Conservation (phyloP, 2,329 filamentous ascomycete genomes). For the Trichoderma sp. region DNA sequence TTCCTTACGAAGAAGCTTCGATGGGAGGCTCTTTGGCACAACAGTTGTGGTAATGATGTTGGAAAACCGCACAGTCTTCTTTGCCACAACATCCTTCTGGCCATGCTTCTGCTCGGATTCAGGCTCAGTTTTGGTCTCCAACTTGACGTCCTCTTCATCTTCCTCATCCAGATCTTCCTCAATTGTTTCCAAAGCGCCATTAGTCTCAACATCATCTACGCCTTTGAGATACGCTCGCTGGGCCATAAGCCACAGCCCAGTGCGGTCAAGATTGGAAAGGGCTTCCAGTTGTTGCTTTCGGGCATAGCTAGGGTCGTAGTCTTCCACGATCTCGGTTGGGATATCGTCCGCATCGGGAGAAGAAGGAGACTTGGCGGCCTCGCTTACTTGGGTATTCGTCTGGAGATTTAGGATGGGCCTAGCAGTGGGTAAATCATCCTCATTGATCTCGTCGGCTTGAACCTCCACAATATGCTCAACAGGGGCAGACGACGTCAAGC, state of each 20-base stretch:
- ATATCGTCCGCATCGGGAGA: slow-evolving; percentile 54
- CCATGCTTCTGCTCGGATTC: slow-evolving; percentile 24
- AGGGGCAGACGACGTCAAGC: slow-evolving; percentile 41
- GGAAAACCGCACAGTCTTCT: slow-evolving; percentile 77
- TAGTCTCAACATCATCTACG: slow-evolving; percentile 49
- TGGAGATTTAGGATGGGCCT: slow-evolving; percentile 43
- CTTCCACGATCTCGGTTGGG: slow-evolving; percentile 62
- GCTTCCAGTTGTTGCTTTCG: slow-evolving; percentile 69
- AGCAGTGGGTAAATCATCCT: slow-evolving; percentile 66
- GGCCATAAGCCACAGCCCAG: slow-evolving; percentile 79
- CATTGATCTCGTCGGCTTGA: slow-evolving; percentile 42
- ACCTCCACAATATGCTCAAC: slow-evolving; percentile 68
- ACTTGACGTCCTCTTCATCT: slow-evolving; percentile 23
- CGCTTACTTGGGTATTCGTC: slow-evolving; percentile 32
- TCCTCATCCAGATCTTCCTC: slow-evolving; percentile 27
- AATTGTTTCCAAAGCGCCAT: slow-evolving; percentile 38
- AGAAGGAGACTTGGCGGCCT: slow-evolving; percentile 33
- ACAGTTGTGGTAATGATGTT: slow-evolving; percentile 47
- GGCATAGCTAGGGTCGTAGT: slow-evolving; percentile 74
- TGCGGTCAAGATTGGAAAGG: slow-evolving; percentile 75
- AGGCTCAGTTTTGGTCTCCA: slow-evolving; percentile 27
- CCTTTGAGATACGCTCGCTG: slow-evolving; percentile 75
- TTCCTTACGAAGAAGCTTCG: slow-evolving; percentile 57
- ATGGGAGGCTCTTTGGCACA: slow-evolving; percentile 49
- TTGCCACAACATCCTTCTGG: slow-evolving; percentile 39